A percentile compares a stretch with the other conserved stretches of the same genome.
phyloP scores from a whole-genome alignment of 805 yeast genomes.

The Kazachstania africana region DNA sequence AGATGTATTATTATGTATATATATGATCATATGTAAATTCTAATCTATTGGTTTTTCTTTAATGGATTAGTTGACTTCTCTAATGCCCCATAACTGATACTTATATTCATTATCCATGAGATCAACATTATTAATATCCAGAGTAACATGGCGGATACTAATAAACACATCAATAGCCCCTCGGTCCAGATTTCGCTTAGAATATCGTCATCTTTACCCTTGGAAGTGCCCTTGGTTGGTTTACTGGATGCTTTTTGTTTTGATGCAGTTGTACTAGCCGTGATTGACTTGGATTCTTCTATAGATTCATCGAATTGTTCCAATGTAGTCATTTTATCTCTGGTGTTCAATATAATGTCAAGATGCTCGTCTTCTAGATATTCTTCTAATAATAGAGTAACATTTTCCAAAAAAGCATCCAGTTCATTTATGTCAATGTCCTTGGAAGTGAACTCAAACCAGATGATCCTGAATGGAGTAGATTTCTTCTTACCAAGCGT shows the following conservation, averaged over 20 bases:
- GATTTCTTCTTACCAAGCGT: no score
- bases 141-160: conserved; percentile 53
- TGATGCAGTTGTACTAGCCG: neutral
- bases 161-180: conserved; percentile 65
- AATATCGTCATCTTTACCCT: conserved; percentile 9
- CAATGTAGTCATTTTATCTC: conserved; percentile 3
- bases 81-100: conserved; percentile 72
- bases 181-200: conserved; percentile 27
- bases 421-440: conserved; percentile 15
- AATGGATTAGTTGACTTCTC: conserved; percentile 38
- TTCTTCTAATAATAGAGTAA: conserved; percentile 14
- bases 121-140: conserved; percentile 50
- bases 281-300: neutral
- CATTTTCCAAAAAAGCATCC: conserved; percentile 20
- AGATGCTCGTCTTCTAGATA: conserved; percentile 9
- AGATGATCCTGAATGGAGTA: conserved; percentile 6
- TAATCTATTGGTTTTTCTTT: conserved; percentile 17
- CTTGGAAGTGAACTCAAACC: conserved; percentile 15
- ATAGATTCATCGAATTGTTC: conserved; percentile 1
- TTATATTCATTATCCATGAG: conserved; percentile 57
- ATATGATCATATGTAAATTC: neutral
- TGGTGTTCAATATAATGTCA: conserved; percentile 13
- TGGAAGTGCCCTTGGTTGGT: conserved; percentile 1
- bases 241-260: neutral
- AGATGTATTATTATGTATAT: neutral